Base-by-base conservation (phyloP, 169 alveolate genomes). In the Plasmodium vinckei region DNA sequence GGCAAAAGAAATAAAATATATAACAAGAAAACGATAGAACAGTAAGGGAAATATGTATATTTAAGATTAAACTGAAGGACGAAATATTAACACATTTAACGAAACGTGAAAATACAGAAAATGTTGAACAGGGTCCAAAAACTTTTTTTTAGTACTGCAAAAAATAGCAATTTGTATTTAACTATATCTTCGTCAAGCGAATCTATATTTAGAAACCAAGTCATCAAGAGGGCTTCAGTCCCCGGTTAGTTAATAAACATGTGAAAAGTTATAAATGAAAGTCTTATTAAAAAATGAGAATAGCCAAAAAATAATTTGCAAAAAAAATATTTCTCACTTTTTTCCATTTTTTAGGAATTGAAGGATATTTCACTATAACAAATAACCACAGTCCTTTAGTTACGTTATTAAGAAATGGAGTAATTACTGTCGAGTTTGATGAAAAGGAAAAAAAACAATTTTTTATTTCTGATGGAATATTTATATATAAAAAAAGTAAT, bases 381-480 rank as follows among this genome's bases (percentile, higher is more conserved):
- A 79, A 79, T 39, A 79, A 79, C 33, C 89, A 79, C 67, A 79
- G 89, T 47, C 82, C 89, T 12, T 33, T 79, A 17, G 72, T 79
- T 67, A 79, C 89, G 6, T 67, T 79, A 79, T 79, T 79, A 67
- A 64, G 89, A 79, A 79, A 79, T 79, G 89, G 89, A 46, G 25
- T 79, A 79, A 79, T 79, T 51, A 79, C 89, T 6, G 84, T 79
- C 42, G 89, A 79, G 56, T 79, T 79, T 79, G 89, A 79, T 70
- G 89, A 79, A 23, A 79, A 79, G 42, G 89, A 79, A 53, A 79
- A 79, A 63, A 79, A 79, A 42, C 84, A 79, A 46, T 79, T 79
- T 67, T 79, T 79, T 79, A 79, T 79, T 25, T 79, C 89, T 65
- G 89, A 79, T 79, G 89, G 89, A 19, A 67, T 79, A 79, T 79